phyloP scores from a whole-genome alignment of 768 basidiomycete genomes.

The Panellus pusillus region DNA sequence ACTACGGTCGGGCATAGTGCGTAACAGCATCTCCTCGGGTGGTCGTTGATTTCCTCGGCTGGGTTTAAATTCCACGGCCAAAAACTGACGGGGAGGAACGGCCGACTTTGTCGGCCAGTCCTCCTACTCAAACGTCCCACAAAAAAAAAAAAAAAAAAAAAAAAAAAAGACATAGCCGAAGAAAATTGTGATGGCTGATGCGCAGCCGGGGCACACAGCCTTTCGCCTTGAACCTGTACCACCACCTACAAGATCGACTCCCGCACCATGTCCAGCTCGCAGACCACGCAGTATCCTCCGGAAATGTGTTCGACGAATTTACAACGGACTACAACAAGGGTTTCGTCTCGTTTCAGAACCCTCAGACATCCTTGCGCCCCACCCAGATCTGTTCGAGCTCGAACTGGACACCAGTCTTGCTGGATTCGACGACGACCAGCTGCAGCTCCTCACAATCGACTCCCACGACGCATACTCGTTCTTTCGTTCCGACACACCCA shows the following conservation, averaged over 20 bases:
- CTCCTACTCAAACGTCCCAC: no score
- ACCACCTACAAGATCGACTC: background rate
- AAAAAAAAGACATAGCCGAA: no score
- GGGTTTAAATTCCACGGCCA: no score
- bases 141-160: no score
- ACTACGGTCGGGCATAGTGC: no score
- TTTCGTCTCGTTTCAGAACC: slow-evolving; percentile 69
- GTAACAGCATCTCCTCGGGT: no score
- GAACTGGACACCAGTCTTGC: slow-evolving; percentile 76
- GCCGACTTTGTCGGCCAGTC: no score
- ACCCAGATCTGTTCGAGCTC: slow-evolving; percentile 80
- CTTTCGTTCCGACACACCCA: slow-evolving; percentile 62
- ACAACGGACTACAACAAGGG: slow-evolving; percentile 33
- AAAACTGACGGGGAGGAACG: no score
- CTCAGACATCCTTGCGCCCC: slow-evolving; percentile 74
- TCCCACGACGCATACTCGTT: slow-evolving; percentile 64
- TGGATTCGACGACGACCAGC: slow-evolving; percentile 61
- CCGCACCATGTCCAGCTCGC: slow-evolving; percentile 17
- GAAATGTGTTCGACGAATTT: slow-evolving; percentile 15
- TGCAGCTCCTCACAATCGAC: slow-evolving; percentile 64
- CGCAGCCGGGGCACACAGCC: background rate
- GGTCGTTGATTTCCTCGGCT: no score
- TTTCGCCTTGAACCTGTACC: background rate
- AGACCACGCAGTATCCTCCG: slow-evolving; percentile 20
- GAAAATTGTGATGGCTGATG: background rate